Conservation (phyloP, 2,329 filamentous ascomycete species). For the Colletotrichum sp. region DNA sequence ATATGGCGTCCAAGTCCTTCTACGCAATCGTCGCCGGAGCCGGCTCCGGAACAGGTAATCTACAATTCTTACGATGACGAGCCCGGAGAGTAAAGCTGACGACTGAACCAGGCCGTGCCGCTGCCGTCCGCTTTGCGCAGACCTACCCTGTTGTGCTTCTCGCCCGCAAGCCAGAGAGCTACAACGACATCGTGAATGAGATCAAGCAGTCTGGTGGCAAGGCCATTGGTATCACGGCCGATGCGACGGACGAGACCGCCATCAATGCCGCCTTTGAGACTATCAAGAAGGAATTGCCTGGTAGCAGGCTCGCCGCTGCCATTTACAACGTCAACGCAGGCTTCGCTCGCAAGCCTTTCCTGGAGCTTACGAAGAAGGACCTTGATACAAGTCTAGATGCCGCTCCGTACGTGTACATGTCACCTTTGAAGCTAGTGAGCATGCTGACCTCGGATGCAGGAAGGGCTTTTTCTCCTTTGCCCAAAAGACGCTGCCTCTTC, state of each 20-base stretch:
- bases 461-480: conserved; percentile 79
- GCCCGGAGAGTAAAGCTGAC: conserved; percentile 58
- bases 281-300: conserved; percentile 64
- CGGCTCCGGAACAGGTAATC: conserved; percentile 68
- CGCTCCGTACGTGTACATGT: conserved; percentile 51
- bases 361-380: conserved; percentile 58
- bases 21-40: conserved; percentile 75
- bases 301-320: conserved; percentile 64
- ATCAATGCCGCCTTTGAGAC: conserved; percentile 60
- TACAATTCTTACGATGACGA: conserved; percentile 54
- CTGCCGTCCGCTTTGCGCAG: conserved; percentile 64
- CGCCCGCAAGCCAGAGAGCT: conserved; percentile 71
- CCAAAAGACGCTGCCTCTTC: conserved; percentile 71
- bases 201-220: conserved; percentile 72
- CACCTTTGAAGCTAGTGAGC: background rate
- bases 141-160: conserved; percentile 77
- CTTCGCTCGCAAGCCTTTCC: conserved; percentile 60
- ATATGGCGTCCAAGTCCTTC: conserved; percentile 41
- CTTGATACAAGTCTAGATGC: conserved; percentile 50
- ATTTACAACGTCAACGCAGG: conserved; percentile 71
- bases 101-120: conserved; percentile 42
- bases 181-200: conserved; percentile 68
- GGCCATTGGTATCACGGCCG: conserved; percentile 73
- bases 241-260: conserved; percentile 55
- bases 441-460: conserved; percentile 25